Base-by-base conservation (phyloP, 192 early-diverging fungal genomes). In the Backusella parvicylindrica region DNA sequence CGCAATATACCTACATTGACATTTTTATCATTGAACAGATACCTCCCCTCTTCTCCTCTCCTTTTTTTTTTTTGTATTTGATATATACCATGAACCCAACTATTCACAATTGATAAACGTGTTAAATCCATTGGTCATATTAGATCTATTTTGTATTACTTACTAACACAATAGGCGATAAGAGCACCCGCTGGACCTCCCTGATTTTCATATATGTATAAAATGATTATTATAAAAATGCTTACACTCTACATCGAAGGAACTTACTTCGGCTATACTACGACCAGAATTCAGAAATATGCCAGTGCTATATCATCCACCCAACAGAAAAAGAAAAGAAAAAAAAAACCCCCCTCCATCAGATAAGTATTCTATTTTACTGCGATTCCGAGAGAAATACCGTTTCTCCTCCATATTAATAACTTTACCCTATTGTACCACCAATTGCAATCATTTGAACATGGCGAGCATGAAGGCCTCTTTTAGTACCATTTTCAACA, bases 151-250 rank as follows among this genome's bases (percentile, higher is more conserved):
- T 6, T 35, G 33, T 35, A 6, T 3, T 35, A 35, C 40, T 56
- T 78, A 78, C 77, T 67, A 50, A 70, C 47, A 16, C 79, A 33
- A 64, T 90, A 95, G 13, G 92, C 89, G 6, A 91, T 72, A 50
- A 95, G 81, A 8, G 89, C 84, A 30, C 94, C 94, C 1, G 88
- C 86, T 0, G 94, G 92, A 2, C 94, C 94, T 15, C 91, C 93
- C 70, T 77, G 13, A 32, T 6, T 71, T 32, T 31, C 23, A 26
- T 23, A 11, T 7, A 50, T 18, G n/a, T n/a, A n/a, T n/a, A n/a
- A n/a, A n/a, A n/a, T n/a, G n/a, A n/a, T n/a, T 21, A 50, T 50
- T 13, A 3, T 49, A 60, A 37, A 15, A 8, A 35, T 9, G n/a
- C n/a, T n/a, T n/a, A n/a, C n/a, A n/a, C n/a, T n/a, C n/a, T n/a